Conservation (phyloP, 139 green algal species). For the Coelastrella sp. region DNA sequence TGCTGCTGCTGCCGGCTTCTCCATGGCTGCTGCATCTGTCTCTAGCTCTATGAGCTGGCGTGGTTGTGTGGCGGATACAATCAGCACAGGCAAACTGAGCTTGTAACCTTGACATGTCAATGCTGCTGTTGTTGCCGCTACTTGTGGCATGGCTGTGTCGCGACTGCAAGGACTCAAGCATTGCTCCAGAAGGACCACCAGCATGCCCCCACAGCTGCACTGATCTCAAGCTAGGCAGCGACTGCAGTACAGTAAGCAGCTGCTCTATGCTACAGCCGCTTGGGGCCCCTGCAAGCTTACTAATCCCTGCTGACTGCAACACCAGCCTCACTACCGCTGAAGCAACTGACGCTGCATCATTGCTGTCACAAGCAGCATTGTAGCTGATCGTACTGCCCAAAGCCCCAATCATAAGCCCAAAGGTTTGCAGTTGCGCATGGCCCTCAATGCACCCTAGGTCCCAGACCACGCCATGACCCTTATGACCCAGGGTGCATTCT, state of each 20-base stretch:
- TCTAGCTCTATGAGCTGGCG: too few relatives aligned
- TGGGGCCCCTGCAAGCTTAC: too few relatives aligned
- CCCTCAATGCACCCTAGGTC: slow-evolving; percentile 7
- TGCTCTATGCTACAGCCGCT: too few relatives aligned
- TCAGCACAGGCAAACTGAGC: too few relatives aligned
- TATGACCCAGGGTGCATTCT: background rate
- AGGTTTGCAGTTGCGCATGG: slow-evolving; percentile 12
- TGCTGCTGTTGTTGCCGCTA: background rate
- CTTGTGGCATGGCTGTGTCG: too few relatives aligned
- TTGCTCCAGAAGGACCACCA: background rate
- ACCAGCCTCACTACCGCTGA: slow-evolving; percentile 18
- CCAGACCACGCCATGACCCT: slow-evolving; percentile 35
- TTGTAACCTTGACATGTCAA: too few relatives aligned
- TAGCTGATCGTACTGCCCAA: slow-evolving; percentile 22
- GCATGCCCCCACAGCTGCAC: background rate
- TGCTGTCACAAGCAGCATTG: background rate
- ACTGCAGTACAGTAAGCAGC: too few relatives aligned
- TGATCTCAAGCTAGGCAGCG: too few relatives aligned
- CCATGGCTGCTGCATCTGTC: background rate
- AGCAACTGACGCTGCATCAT: background rate
- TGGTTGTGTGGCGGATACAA: background rate
- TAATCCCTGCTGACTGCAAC: slow-evolving; percentile 18
- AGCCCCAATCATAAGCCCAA: slow-evolving; percentile 32
- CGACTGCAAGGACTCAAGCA: too few relatives aligned
- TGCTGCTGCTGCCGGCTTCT: background rate